A percentile compares a stretch with the other conserved stretches of the same genome.
Conservation (phyloP, 176 grass and related monocot species). For the Triticum urartu region DNA sequence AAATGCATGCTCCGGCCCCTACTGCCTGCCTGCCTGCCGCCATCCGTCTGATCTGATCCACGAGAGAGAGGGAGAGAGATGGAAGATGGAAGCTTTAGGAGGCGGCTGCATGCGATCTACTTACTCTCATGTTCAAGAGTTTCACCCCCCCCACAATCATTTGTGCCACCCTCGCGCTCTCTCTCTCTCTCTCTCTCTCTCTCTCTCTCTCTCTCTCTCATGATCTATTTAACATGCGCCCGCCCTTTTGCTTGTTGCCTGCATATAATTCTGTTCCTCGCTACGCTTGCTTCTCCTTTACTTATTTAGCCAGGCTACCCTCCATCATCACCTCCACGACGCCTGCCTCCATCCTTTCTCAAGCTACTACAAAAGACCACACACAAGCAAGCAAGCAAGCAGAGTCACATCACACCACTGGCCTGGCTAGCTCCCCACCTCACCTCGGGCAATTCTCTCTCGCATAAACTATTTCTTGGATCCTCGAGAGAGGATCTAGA, state of each 20-base stretch:
- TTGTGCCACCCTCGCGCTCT: neutral
- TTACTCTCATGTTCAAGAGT: neutral
- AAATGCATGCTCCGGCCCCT: no score
- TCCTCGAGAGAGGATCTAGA: neutral
- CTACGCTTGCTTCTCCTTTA: constrained; percentile 20
- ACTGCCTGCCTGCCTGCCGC: no score
- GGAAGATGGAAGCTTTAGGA: no score
- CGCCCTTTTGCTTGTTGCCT: constrained; percentile 35
- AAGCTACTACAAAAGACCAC: constrained; percentile 26
- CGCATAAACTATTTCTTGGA: neutral
- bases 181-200: neutral
- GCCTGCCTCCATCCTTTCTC: neutral
- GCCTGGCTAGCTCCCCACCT: neutral
- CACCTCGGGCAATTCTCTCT: neutral
- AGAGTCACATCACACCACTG: no score
- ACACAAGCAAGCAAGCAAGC: no score
- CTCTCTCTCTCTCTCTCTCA: neutral
- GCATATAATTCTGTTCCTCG: constrained; percentile 74
- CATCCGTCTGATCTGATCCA: no score
- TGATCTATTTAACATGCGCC: constrained; percentile 31
- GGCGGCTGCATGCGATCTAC: no score
- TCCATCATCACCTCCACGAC: constrained; percentile 62
- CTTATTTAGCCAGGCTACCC: no score
- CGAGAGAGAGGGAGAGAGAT: no score
- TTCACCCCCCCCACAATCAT: constrained; percentile 46